phyloP scores from a whole-genome alignment of 805 yeast genomes.

The Sugiyamaella floridensis region DNA sequence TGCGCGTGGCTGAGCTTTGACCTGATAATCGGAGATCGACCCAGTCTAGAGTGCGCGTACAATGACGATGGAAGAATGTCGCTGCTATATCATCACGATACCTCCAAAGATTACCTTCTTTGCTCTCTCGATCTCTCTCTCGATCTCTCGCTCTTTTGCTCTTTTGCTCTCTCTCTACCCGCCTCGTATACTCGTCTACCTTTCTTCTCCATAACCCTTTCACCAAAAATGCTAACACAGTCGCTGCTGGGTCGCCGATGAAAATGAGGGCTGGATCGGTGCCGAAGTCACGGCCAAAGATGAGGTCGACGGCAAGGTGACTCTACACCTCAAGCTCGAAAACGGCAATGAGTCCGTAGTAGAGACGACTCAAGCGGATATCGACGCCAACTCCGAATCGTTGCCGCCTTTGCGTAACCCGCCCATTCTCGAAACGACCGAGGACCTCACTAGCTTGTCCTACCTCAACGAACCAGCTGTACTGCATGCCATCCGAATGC shows the following conservation, averaged over 20 bases:
- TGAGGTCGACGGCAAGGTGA: slow-evolving; percentile 39
- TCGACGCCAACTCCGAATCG: slow-evolving; percentile 43
- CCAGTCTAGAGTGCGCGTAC: no score
- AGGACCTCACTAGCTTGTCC: slow-evolving; percentile 86
- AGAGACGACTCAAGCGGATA: slow-evolving; percentile 22
- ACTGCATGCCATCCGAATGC: slow-evolving; percentile 80
- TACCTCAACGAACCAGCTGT: slow-evolving; percentile 96
- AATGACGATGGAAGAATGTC: no score
- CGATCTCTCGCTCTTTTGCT: not conserved
- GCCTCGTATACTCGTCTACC: not conserved
- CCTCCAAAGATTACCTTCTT: no score
- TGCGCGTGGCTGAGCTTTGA: no score
- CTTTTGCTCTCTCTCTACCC: not conserved
- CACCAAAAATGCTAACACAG: slow-evolving; percentile 17
- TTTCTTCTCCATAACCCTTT: not conserved
- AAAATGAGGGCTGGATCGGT: slow-evolving; percentile 66
- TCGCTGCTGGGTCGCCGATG: slow-evolving; percentile 75
- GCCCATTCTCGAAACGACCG: slow-evolving; percentile 85
- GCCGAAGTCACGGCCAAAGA: slow-evolving; percentile 48
- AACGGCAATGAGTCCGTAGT: slow-evolving; percentile 30
- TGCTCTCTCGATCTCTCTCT: no score
- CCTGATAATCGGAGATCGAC: no score
- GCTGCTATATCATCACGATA: no score
- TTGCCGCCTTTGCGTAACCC: slow-evolving; percentile 86
- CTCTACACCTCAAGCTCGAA: slow-evolving; percentile 48